Evolutionary conservation across 2,329 filamentous ascomycete genomes (phyloP).

Genomic region (Monilinia aucupariae): DNA sequence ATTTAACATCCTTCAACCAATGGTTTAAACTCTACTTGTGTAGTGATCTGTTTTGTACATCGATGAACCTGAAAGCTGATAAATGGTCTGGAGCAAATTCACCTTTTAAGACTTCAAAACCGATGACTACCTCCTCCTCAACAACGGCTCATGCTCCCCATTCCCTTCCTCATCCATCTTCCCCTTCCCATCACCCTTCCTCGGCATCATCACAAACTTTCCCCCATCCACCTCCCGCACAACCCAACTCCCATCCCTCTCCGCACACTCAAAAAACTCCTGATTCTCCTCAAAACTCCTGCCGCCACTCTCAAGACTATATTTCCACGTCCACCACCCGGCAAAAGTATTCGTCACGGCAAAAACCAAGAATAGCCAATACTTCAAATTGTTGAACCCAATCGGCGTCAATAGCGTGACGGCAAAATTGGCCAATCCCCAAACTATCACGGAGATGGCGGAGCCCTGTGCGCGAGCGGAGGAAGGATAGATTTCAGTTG

Average conservation of each 20-base stretch:
- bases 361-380: constrained; percentile 54
- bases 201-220: constrained; percentile 37
- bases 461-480: constrained; percentile 59
- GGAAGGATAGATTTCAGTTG: constrained; percentile 59
- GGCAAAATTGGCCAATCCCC: constrained; percentile 47
- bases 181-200: constrained; percentile 12
- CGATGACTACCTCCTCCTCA: constrained; percentile 7
- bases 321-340: constrained; percentile 47
- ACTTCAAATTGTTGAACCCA: constrained; percentile 53
- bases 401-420: constrained; percentile 57
- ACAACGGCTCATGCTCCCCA: constrained; percentile 21
- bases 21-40: background rate
- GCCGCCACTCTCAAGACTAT: constrained; percentile 54
- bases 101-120: background rate
- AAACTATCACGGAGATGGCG: constrained; percentile 56
- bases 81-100: background rate
- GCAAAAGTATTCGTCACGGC: constrained; percentile 46
- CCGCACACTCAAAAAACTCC: constrained; percentile 40
- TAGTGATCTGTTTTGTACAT: background rate
- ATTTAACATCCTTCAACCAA: background rate
- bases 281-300: constrained; percentile 53
- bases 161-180: constrained; percentile 8
- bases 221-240: constrained; percentile 49
- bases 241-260: constrained; percentile 47
- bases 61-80: too few relatives aligned